A percentile compares a stretch with the other conserved stretches of the same genome.
Evolutionary conservation across 306 rosid species (phyloP).

Genomic region (Luffa aegyptiaca): DNA sequence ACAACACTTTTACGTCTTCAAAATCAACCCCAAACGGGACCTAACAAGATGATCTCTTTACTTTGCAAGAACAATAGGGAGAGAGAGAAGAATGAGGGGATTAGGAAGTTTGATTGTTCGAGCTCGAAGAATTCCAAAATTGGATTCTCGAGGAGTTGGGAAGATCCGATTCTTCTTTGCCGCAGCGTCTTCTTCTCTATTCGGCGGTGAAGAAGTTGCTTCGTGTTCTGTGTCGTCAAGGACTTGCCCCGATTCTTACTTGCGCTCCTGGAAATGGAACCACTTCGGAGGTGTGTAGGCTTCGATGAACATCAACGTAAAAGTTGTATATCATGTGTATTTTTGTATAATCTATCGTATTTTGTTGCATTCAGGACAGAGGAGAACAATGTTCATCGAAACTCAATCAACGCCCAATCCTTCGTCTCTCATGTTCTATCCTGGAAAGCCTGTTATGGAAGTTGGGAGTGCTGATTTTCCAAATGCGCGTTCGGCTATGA

Average conservation of each 20-base stretch:
- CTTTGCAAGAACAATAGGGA: not conserved
- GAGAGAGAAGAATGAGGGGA: conserved; percentile 22
- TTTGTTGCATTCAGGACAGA: conserved; percentile 34
- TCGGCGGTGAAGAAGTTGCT: conserved; percentile 5
- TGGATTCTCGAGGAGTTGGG: not conserved
- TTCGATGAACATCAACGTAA: not conserved
- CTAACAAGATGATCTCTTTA: not conserved
- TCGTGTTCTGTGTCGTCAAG: conserved; percentile 11
- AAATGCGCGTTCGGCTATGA: conserved; percentile 73
- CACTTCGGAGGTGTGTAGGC: conserved; percentile 25
- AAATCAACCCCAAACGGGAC: no score
- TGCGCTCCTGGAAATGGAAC: conserved; percentile 18
- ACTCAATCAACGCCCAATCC: conserved; percentile 68
- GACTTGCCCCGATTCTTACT: conserved; percentile 13
- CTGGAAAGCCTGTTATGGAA: conserved; percentile 73
- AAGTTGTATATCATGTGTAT: not conserved
- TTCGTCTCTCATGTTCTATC: conserved; percentile 55
- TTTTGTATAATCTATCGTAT: not conserved
- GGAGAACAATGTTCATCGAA: conserved; percentile 55
- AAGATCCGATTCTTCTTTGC: conserved; percentile 13
- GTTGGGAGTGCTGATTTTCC: conserved; percentile 95
- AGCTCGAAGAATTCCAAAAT: conserved; percentile 5
- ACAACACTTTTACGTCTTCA: no score
- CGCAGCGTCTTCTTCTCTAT: conserved; percentile 21
- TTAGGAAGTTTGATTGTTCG: conserved; percentile 33